phyloP scores from a whole-genome alignment of 2,329 filamentous ascomycete genomes.

The Colletotrichum sansevieriae region DNA sequence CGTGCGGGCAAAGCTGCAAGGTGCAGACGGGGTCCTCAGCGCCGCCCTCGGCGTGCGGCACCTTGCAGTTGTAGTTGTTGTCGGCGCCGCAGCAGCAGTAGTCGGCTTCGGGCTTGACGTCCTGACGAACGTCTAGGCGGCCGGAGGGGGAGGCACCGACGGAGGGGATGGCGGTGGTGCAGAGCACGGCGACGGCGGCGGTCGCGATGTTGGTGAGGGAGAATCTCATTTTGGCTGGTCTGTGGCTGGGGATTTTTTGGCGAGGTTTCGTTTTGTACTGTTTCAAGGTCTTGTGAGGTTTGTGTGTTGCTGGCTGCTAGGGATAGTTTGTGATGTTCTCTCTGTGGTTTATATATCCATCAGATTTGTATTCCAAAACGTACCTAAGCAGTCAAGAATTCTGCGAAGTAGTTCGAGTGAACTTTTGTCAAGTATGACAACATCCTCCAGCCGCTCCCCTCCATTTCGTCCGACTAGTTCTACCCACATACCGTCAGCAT shows the following conservation, averaged over 20 bases:
- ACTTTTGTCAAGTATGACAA: too few relatives aligned
- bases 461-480: too few relatives aligned
- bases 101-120: constrained; percentile 37
- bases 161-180: constrained; percentile 21
- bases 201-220: constrained; percentile 43
- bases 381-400: too few relatives aligned
- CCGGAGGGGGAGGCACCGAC: constrained; percentile 41
- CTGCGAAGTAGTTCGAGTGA: neutral
- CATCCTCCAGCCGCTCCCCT: neutral
- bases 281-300: too few relatives aligned
- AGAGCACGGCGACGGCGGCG: constrained; percentile 33
- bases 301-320: too few relatives aligned
- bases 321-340: too few relatives aligned
- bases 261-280: neutral
- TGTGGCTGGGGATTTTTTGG: neutral
- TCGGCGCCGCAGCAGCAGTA: constrained; percentile 46
- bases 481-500: neutral
- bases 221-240: constrained; percentile 37
- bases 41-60: constrained; percentile 19
- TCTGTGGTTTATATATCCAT: too few relatives aligned
- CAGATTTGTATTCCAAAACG: too few relatives aligned
- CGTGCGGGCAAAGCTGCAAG: constrained; percentile 42
- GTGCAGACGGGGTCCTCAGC: constrained; percentile 32
- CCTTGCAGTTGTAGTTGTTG: constrained; percentile 39
- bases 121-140: constrained; percentile 38